Evolutionary conservation across 129 eudicot species (phyloP), one percentile per base, ranked within the genome.

Genomic region (Chrysanthemum makinoi): DNA sequence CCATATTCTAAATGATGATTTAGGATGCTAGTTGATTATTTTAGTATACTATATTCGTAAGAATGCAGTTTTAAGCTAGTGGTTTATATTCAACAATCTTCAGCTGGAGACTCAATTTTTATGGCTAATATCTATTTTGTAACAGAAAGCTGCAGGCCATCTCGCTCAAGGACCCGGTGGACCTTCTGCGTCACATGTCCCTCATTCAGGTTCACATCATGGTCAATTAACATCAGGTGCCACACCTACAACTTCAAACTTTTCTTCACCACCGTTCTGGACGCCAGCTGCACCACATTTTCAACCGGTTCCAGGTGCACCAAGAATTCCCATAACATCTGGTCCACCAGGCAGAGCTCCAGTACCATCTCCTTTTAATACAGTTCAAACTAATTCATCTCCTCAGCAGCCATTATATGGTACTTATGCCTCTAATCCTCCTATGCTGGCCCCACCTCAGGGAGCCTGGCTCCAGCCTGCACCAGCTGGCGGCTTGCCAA

Each of bases 391-490:
- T 52, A 86, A 56, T 70, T 50, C 79, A 50, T 60, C 83, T 63
- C 59, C 84, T 68, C 96, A 83, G 77, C 95, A 77, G 46, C 88
- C 79, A 62, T 66, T 77, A 59, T 84, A 69, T 77, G 78, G 9
- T 7, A 39, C 10, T 39, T 39, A 39, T 39, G 46, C 80, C 18
- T 66, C 91, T 69, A 73, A 75, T 68, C 80, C 89, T 75, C 87
- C 81, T 54, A 69, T 75, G 74, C 81, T 54, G 55, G 73, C 80
- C 51, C 68, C 86, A 11, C 83, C 88, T 50, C 99, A 89, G 60
- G 93, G 93, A 61, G 79, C 68, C 17, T 95, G 99, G 99, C 68
- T 88, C 83, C 96, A 75, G 81, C 82, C 90, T 18, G 82, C 83
- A 17, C 88, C 81, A 48, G 65, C 80, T 18, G 74, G 81, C 72